phyloP scores from a whole-genome alignment of 2,329 filamentous ascomycete genomes.

The Diaporthe sp. region DNA sequence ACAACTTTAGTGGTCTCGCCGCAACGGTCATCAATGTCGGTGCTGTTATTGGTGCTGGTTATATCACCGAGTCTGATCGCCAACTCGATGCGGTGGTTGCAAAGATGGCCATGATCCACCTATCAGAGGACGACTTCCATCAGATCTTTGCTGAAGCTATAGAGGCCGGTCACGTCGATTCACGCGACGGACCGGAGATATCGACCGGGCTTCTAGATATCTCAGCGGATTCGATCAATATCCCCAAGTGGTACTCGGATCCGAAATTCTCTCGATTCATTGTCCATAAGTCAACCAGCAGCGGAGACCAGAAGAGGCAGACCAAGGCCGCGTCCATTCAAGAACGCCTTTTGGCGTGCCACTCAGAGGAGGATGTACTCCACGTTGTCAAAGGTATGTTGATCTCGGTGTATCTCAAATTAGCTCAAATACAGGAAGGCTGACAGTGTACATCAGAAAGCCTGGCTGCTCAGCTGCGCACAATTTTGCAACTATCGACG shows the following conservation, averaged over 20 bases:
- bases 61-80: conserved; percentile 38
- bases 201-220: conserved; percentile 37
- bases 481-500: conserved; percentile 26
- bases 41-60: conserved; percentile 42
- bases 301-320: conserved; percentile 1
- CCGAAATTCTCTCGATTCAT: conserved; percentile 42
- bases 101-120: conserved; percentile 34
- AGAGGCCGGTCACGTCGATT: conserved; percentile 36
- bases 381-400: neutral
- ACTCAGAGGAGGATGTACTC: conserved; percentile 1
- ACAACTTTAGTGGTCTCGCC: conserved; percentile 29
- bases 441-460: neutral
- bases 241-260: conserved; percentile 40
- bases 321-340: conserved; percentile 7
- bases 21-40: conserved; percentile 40
- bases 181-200: conserved; percentile 42
- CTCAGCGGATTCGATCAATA: conserved; percentile 27
- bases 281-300: conserved; percentile 22
- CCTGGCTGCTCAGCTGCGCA: conserved; percentile 14
- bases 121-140: conserved; percentile 56
- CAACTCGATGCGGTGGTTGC: conserved; percentile 31
- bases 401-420: neutral
- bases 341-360: conserved; percentile 12
- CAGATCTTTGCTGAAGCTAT: conserved; percentile 58
- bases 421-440: neutral